Evolutionary conservation across 768 basidiomycete species (phyloP).

Genomic region (Boletus subcaerulescens): DNA sequence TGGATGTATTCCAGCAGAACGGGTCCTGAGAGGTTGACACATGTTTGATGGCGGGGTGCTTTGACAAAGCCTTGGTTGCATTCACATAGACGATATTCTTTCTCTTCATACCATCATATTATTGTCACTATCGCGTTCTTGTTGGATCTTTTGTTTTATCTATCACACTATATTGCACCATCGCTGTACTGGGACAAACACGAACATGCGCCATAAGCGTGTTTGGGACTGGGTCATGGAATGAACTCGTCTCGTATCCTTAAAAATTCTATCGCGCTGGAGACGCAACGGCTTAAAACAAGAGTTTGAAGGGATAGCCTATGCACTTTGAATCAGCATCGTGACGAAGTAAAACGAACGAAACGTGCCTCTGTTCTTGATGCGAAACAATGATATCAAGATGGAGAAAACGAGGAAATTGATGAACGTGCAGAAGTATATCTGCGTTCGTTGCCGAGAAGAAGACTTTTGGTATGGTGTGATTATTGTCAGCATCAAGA

Average conservation of each 20-base stretch:
- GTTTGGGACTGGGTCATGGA: not conserved
- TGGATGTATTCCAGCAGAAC: slow-evolving; percentile 81
- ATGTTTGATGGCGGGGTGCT: not conserved
- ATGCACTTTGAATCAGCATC: slow-evolving; percentile 2
- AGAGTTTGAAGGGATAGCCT: slow-evolving; percentile 82
- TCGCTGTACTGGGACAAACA: not conserved
- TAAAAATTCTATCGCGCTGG: not conserved
- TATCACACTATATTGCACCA: slow-evolving; percentile 15
- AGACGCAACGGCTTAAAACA: slow-evolving; percentile 44
- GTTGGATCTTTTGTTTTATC: slow-evolving; percentile 22
- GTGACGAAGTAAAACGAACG: not conserved
- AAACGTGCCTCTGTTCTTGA: slow-evolving; percentile 82
- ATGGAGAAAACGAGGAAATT: slow-evolving; percentile 84
- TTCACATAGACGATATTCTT: slow-evolving; percentile 3
- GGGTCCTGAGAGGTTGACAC: slow-evolving; percentile 21
- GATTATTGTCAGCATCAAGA: slow-evolving; percentile 77
- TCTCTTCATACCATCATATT: slow-evolving; percentile 18
- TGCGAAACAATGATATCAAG: slow-evolving; percentile 79
- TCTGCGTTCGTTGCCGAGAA: slow-evolving; percentile 73
- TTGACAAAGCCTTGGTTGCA: not conserved
- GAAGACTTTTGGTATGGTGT: slow-evolving; percentile 76
- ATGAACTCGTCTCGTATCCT: not conserved
- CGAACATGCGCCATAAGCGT: not conserved
- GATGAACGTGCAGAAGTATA: slow-evolving; percentile 86
- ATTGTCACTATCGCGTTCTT: slow-evolving; percentile 11